Conservation (phyloP, 371 early-diverging fungal genomes). For the Basidiobolus heterosporus region DNA sequence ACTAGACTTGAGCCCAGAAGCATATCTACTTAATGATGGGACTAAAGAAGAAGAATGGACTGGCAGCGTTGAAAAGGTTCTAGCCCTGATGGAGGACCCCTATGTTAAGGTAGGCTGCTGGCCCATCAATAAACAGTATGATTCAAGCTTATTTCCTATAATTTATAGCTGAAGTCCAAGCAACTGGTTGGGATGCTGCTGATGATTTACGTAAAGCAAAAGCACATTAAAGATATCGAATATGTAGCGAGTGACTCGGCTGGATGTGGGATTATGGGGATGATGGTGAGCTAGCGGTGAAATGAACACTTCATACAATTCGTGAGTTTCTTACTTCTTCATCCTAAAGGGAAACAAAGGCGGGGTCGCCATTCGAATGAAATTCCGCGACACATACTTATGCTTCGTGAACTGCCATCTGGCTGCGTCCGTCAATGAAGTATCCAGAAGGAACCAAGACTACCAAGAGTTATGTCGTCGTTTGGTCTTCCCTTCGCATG, state of each 20-base stretch:
- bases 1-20: slow-evolving; percentile 69
- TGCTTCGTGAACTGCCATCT: slow-evolving; percentile 81
- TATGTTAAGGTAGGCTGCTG: slow-evolving; percentile 30
- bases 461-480: slow-evolving; percentile 65
- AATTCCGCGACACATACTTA: slow-evolving; percentile 61
- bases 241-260: slow-evolving; percentile 36
- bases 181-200: slow-evolving; percentile 77
- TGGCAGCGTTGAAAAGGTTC: slow-evolving; percentile 39
- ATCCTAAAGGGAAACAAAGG: slow-evolving; percentile 80
- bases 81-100: slow-evolving; percentile 24
- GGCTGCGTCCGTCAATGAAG: slow-evolving; percentile 63
- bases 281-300: slow-evolving; percentile 51
- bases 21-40: slow-evolving; percentile 60
- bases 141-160: not conserved
- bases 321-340: not conserved
- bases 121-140: not conserved
- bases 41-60: slow-evolving; percentile 68
- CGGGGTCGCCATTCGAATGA: slow-evolving; percentile 60
- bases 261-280: slow-evolving; percentile 63
- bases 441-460: slow-evolving; percentile 77
- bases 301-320: not conserved
- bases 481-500: slow-evolving; percentile 23
- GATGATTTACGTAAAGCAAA: slow-evolving; percentile 52
- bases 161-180: slow-evolving; percentile 34
- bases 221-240: slow-evolving; percentile 28